Base-by-base conservation (phyloP, 2,329 filamentous ascomycete genomes). In the Ceratocystis cacaofunesta region DNA sequence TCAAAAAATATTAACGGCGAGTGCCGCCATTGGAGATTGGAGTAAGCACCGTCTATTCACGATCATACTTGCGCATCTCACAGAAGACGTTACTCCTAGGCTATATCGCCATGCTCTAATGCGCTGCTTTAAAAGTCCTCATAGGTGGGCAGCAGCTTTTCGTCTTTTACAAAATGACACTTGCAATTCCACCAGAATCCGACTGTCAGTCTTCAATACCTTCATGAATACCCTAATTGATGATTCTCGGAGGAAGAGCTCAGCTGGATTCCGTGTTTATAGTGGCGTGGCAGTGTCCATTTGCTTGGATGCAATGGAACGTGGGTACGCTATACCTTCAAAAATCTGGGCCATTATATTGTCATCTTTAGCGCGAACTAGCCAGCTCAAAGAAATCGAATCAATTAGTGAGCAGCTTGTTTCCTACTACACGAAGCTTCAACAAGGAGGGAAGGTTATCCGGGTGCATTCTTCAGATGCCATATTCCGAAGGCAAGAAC, bases 1-100 rank as follows among this genome's bases (percentile, higher is more conserved):
- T 64, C 73, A 74, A 8, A 71, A 71, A 58, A 73, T 82, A 19
- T 69, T 76, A 22, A 70, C 70, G 10, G 71, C 73, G 12, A 74
- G 74, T 4, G 69, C 70, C 6, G 69, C 68, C 41, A 65, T 69
- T 10, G 67, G 69, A 12, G 75, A 81, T 65, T 75, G 75, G 75
- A 72, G 71, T 25, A 76, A 73, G 57, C 75, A 77, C 67, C 74
- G 74, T 17, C 70, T 82, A 0, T 69, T 83, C n/a, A 68, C 79
- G 25, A 75, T 74, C 15, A 72, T 81, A 2, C 77, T 76, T 63
- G 69, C 64, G 66, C 70, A 67, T 28, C 68, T 71, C n/a, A 65
- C 70, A 19, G 63, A 61, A 6, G 69, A 66, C 1, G 65, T 68
- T 0, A 68, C 70, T 7, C 68, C 70, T 8, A 68, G 68, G 15